phyloP scores from a whole-genome alignment of 2,329 filamentous ascomycete species.

The Talaromyces sp. region DNA sequence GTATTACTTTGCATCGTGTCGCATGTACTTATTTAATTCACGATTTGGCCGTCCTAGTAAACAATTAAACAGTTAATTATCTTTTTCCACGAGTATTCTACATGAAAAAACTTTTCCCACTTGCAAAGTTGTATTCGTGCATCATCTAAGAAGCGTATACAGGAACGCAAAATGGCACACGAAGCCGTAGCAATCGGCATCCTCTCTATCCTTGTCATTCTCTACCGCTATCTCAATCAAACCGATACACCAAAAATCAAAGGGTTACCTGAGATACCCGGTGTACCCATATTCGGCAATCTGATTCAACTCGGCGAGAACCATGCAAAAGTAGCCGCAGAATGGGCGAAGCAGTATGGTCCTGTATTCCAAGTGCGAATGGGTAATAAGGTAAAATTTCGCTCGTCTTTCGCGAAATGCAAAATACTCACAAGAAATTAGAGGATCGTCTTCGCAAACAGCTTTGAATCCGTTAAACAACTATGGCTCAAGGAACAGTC shows the following conservation, averaged over 20 bases:
- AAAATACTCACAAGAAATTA: conserved; percentile 25
- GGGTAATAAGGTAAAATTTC: conserved; percentile 58
- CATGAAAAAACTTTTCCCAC: neutral
- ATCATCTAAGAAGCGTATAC: neutral
- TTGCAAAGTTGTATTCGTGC: neutral
- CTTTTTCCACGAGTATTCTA: neutral
- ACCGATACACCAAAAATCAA: conserved; percentile 62
- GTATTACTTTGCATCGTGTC: neutral
- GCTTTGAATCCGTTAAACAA: conserved; percentile 67
- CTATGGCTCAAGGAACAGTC: conserved; percentile 79
- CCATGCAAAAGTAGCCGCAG: conserved; percentile 54
- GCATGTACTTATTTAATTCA: neutral
- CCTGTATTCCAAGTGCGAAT: conserved; percentile 63
- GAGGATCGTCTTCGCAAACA: conserved; percentile 74
- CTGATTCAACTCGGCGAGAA: conserved; percentile 58
- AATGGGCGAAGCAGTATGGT: conserved; percentile 60
- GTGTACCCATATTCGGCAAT: conserved; percentile 62
- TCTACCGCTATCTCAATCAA: conserved; percentile 43
- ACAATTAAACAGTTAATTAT: too few relatives aligned
- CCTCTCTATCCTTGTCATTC: conserved; percentile 29
- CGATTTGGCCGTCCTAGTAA: neutral
- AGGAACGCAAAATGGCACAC: conserved; percentile 7
- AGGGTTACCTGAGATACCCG: conserved; percentile 59
- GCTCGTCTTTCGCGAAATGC: neutral
- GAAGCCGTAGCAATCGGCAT: conserved; percentile 8